Percentiles rank a stretch among this genome's conserved stretches.
These are phyloP conservation scores for Wallacemonas sp. DNA, from an alignment of 208 protist species.

Conservation along the genomic window DNA sequence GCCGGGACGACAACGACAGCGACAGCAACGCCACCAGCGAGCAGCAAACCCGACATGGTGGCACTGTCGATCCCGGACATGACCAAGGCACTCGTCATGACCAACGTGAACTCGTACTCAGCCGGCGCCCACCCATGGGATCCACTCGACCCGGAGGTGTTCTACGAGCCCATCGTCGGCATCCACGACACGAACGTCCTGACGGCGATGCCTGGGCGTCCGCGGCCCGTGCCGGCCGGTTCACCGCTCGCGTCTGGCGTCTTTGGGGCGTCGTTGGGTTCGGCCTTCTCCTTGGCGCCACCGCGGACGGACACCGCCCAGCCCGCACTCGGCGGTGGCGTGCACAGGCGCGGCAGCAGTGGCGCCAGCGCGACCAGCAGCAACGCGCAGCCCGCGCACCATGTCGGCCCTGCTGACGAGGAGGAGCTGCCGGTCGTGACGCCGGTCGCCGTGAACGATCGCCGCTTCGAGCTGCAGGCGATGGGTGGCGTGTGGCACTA, in stretches of 20 bases:
- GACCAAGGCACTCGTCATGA: slow-evolving; percentile 68
- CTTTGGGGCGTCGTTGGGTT: not conserved
- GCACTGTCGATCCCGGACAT: slow-evolving; percentile 49
- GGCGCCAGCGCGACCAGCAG: not conserved
- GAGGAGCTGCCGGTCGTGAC: slow-evolving; percentile 25
- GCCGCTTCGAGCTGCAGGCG: slow-evolving; percentile 73
- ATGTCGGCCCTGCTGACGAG: not conserved
- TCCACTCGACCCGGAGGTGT: slow-evolving; percentile 21
- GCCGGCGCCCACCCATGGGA: slow-evolving; percentile 70
- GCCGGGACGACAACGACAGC: not conserved
- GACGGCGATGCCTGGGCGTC: slow-evolving; percentile 4
- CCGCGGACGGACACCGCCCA: not conserved
- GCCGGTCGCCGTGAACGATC: slow-evolving; percentile 74
- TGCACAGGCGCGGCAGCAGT: not conserved
- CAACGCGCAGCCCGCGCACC: not conserved
- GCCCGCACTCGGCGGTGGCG: not conserved
- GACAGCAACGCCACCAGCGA: no score
- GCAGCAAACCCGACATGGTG: slow-evolving; percentile 27
- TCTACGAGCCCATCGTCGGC: slow-evolving; percentile 42
- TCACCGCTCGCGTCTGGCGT: not conserved
- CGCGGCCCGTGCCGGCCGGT: not conserved
- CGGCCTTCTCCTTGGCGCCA: not conserved
- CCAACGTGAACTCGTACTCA: slow-evolving; percentile 81
- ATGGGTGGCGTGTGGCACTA: slow-evolving; percentile 77
- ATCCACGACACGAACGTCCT: slow-evolving; percentile 8